These are phyloP conservation scores for Trifolium repens DNA, from an alignment of 306 rosid genomes.

Conservation along the genomic window DNA sequence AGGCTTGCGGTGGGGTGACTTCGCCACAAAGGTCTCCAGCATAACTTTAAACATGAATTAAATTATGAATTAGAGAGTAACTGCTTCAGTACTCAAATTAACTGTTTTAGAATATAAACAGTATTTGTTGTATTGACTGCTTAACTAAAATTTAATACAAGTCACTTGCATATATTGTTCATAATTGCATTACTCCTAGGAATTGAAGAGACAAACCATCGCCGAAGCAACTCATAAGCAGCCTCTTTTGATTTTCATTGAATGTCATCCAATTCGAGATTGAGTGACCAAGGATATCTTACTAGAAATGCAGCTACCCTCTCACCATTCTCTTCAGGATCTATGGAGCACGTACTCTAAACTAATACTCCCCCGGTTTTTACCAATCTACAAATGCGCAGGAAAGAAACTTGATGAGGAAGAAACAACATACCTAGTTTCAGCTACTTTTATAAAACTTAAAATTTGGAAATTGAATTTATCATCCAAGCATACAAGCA, in stretches of 20 bases:
- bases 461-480: conserved; percentile 2
- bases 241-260: conserved; percentile 15
- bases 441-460: conserved; percentile 18
- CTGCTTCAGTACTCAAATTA: no score
- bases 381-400: conserved; percentile 53
- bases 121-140: no score
- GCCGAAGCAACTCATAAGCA: conserved; percentile 6
- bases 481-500: conserved; percentile 38
- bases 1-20: no score
- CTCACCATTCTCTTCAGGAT: no score
- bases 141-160: no score
- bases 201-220: conserved; percentile 3
- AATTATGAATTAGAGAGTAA: no score
- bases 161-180: no score
- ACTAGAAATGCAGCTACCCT: conserved; percentile 80
- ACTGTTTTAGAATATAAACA: no score
- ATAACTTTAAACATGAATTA: no score
- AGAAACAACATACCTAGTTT: conserved; percentile 13
- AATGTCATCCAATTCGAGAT: conserved; percentile 6
- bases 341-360: conserved; percentile 90
- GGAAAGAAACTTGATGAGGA: neutral
- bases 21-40: no score
- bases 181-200: neutral
- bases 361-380: conserved; percentile 79
- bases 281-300: conserved; percentile 55